These are phyloP conservation scores for Lunasporangiospora selenospora DNA, from an alignment of 192 early-diverging fungal species.

Conservation along the genomic window DNA sequence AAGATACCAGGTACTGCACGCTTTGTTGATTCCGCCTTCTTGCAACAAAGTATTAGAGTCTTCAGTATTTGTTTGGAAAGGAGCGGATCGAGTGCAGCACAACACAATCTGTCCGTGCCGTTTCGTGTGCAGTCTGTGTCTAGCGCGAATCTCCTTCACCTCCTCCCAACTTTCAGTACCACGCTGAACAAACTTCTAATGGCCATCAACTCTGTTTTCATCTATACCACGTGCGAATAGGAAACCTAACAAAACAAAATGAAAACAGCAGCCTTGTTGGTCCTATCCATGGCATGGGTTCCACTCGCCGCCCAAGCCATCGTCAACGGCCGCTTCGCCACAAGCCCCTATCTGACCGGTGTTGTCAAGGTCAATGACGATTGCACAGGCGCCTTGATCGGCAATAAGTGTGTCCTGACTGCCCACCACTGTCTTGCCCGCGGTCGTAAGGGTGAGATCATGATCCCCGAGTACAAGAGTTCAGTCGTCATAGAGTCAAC, in stretches of 20 bases:
- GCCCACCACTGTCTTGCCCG: slow-evolving; percentile 7
- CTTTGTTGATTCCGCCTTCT: too few species aligned
- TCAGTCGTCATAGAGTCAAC: slow-evolving; percentile 9
- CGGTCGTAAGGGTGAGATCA: slow-evolving; percentile 7
- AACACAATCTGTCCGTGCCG: too few species aligned
- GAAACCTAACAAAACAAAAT: not conserved
- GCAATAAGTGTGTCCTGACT: slow-evolving; percentile 16
- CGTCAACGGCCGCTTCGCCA: slow-evolving; percentile 15
- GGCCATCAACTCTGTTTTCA: too few species aligned
- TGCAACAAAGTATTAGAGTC: too few species aligned
- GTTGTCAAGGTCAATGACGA: slow-evolving; percentile 15
- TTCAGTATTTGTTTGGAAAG: too few species aligned
- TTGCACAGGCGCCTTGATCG: slow-evolving; percentile 9
- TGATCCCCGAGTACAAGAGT: not conserved
- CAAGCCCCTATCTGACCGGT: not conserved
- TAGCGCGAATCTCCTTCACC: too few species aligned
- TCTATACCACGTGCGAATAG: not conserved
- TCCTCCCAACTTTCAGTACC: too few species aligned
- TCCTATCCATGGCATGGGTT: not conserved
- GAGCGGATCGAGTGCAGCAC: too few species aligned
- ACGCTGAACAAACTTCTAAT: too few species aligned
- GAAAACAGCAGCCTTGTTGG: not conserved
- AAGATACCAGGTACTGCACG: too few species aligned
- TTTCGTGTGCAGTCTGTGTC: too few species aligned
- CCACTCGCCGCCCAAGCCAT: slow-evolving; percentile 4